These are phyloP conservation scores for Apophysomyces trapeziformis DNA, from an alignment of 371 early-diverging fungal species.

Conservation along the genomic window DNA sequence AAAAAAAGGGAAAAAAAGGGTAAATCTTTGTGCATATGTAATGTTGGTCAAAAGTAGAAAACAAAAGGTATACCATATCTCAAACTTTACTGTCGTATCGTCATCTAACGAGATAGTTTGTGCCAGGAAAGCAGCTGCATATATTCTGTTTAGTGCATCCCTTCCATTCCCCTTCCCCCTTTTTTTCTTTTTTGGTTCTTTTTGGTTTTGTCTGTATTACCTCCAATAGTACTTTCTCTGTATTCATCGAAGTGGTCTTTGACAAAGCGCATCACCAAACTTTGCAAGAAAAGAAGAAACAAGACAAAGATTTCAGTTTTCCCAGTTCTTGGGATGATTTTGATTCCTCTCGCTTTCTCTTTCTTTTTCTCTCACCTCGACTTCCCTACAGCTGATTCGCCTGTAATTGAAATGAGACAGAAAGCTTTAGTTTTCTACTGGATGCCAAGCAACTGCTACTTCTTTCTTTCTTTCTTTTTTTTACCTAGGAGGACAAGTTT, in stretches of 20 bases:
- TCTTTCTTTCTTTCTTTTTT: not conserved
- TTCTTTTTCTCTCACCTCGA: constrained; percentile 63
- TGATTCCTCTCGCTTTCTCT: too few relatives aligned
- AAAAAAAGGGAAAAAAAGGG: not conserved
- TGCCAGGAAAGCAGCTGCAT: constrained; percentile 80
- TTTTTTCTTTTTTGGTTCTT: too few relatives aligned
- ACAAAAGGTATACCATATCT: constrained; percentile 75
- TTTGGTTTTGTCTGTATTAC: constrained; percentile 40
- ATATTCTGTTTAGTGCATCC: not conserved
- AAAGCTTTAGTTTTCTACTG: not conserved
- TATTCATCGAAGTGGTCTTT: constrained; percentile 98
- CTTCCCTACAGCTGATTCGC: constrained; percentile 90
- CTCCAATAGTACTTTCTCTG: constrained; percentile 98
- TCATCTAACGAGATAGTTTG: constrained; percentile 76
- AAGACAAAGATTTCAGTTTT: too few relatives aligned
- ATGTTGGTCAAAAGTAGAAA: not conserved
- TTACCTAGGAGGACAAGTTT: constrained; percentile 84
- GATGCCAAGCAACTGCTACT: not conserved
- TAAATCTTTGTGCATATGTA: not conserved
- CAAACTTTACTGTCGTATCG: constrained; percentile 77
- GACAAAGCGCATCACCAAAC: constrained; percentile 94
- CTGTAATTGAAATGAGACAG: constrained; percentile 36
- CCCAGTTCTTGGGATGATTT: too few relatives aligned
- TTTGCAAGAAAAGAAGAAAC: constrained; percentile 40
- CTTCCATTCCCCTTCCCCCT: not conserved